Base-by-base conservation (phyloP, 768 basidiomycete species). In the Trametes coccinea region DNA sequence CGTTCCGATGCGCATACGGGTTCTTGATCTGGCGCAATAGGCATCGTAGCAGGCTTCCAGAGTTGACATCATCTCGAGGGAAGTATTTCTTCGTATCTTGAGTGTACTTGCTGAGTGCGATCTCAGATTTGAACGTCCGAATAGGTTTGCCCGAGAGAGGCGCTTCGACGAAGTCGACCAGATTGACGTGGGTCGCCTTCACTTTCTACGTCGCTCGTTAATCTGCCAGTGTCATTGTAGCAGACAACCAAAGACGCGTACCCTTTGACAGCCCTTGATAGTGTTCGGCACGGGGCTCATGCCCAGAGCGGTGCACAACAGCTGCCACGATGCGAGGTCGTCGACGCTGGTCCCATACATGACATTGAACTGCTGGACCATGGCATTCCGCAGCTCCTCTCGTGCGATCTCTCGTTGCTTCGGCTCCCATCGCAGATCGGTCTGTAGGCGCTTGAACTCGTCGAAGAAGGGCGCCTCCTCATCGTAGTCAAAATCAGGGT, bases 31-130 rank as follows among this genome's bases (percentile, higher is more conserved):
- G 69, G 22, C 74, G 69, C 27, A 75, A 49, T 16, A 74, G 53
- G n/a, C 66, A 62, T 2, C 64, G 65, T 34, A 77, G 67, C 5
- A 76, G 66, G 31, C 75, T 70, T 27, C 75, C 73, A 5, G 64
- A 62, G 37, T 63, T 57, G 11, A 70, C 72, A 27, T 63, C 61
- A 46, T 72, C 44, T n/a, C 65, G 71, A 1, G 73, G 75, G 22
- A 76, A 71, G 59, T 62, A 71, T 40, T 65, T 69, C 9, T 41
- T 22, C 10, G 51, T 67, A 16, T 2, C 2, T 13, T 14, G 59
- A 0, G 73, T 75, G 39, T 74, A 75, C 7, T 17, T 0, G 6
- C 64, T 67, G 1, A 75, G 70, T 4, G 66, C 53, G 0, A 47
- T 45, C 30, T 72, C 66, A 0, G 67, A 63, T 8, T 16, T 1